Evolutionary conservation across 176 grass and related monocot species (phyloP).

Genomic region (Olyra latifolia): DNA sequence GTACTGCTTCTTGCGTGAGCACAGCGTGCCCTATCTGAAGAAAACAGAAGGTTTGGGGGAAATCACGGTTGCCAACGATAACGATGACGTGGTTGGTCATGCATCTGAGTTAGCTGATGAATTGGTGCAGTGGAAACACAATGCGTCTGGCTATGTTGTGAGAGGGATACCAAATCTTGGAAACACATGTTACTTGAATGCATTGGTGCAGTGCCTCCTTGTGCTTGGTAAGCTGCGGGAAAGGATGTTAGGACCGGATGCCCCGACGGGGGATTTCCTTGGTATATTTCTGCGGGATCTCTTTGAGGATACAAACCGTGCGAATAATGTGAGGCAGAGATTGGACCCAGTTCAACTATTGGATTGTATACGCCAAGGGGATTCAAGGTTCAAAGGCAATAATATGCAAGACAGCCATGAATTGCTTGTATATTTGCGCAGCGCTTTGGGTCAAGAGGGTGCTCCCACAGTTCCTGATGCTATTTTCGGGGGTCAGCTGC

Average conservation of each 20-base stretch:
- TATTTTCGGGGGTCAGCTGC: conserved; percentile 51
- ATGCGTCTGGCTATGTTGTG: conserved; percentile 37
- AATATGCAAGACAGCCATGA: conserved; percentile 74
- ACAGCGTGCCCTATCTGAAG: neutral
- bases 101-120: neutral
- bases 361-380: conserved; percentile 5
- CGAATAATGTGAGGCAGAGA: conserved; percentile 24
- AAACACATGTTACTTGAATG: conserved; percentile 86
- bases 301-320: conserved; percentile 52
- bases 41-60: neutral
- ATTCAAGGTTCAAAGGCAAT: conserved; percentile 25
- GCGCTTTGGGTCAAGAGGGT: conserved; percentile 33
- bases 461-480: conserved; percentile 36
- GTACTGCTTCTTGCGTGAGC: conserved; percentile 67
- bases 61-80: neutral
- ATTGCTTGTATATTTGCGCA: conserved; percentile 49
- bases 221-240: conserved; percentile 50
- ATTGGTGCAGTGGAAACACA: neutral
- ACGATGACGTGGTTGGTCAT: neutral
- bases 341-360: conserved; percentile 51
- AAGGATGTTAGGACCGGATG: conserved; percentile 44
- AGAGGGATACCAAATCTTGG: conserved; percentile 61
- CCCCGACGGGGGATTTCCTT: conserved; percentile 37
- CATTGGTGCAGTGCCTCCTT: conserved; percentile 69
- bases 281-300: conserved; percentile 56